phyloP scores from a whole-genome alignment of 164 flowering plant species.

The Berberis thunbergii region DNA sequence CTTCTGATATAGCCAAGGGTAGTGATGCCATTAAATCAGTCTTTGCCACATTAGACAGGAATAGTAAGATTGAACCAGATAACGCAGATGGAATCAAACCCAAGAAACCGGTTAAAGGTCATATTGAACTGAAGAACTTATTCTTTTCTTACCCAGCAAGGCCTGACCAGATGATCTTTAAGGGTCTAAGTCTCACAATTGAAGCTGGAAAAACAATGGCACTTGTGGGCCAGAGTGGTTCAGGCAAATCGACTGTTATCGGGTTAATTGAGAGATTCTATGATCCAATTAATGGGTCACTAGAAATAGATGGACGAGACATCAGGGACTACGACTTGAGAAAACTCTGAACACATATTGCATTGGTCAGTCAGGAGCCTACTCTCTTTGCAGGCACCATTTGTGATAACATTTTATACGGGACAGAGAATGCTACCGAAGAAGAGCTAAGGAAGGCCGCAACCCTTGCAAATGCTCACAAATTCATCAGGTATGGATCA shows the following conservation, averaged over 20 bases:
- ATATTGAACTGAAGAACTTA: conserved; percentile 20
- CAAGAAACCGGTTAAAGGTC: conserved; percentile 15
- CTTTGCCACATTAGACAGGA: conserved; percentile 18
- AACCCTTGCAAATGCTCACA: conserved; percentile 25
- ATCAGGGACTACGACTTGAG: conserved; percentile 19
- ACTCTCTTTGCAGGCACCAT: conserved; percentile 23
- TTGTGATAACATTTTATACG: conserved; percentile 23
- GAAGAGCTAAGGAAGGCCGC: conserved; percentile 25
- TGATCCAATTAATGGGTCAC: conserved; percentile 22
- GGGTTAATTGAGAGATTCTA: conserved; percentile 27
- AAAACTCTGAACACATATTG: conserved; percentile 15
- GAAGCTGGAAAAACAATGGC: conserved; percentile 22
- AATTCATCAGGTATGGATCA: conserved; percentile 17
- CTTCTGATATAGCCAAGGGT: conserved; percentile 26
- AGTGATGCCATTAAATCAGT: conserved; percentile 15
- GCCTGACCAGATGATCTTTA: conserved; percentile 17
- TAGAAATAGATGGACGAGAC: conserved; percentile 23
- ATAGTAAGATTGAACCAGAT: conserved; percentile 17
- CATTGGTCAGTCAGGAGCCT: conserved; percentile 33
- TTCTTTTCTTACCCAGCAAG: conserved; percentile 22
- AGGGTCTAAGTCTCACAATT: conserved; percentile 13
- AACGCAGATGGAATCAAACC: conserved; percentile 17
- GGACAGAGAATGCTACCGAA: conserved; percentile 17
- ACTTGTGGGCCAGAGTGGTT: conserved; percentile 29
- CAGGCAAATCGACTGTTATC: conserved; percentile 31